Percentiles rank a stretch among this genome's conserved stretches.
Conservation (phyloP, 768 basidiomycete genomes). For the Bullera alba region DNA sequence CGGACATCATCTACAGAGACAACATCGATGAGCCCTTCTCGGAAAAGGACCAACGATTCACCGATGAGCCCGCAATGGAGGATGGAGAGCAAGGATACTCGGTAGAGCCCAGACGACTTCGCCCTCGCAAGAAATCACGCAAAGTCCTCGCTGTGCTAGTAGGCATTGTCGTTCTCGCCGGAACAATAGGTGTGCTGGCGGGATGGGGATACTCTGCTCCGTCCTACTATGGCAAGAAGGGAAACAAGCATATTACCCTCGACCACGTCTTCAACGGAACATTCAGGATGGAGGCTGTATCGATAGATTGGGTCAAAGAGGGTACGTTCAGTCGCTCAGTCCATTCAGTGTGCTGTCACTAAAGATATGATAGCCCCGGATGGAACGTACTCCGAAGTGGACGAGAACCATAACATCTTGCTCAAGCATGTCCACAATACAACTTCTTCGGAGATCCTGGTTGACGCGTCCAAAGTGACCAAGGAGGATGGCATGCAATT, state of each 20-base stretch:
- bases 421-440: slow-evolving; percentile 73
- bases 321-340: slow-evolving; percentile 52
- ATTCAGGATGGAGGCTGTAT: slow-evolving; percentile 53
- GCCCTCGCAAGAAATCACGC: slow-evolving; percentile 38
- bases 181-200: slow-evolving; percentile 67
- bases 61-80: slow-evolving; percentile 37
- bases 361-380: slow-evolving; percentile 65
- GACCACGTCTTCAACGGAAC: slow-evolving; percentile 92
- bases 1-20: slow-evolving; percentile 33
- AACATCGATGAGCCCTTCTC: slow-evolving; percentile 23
- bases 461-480: slow-evolving; percentile 32
- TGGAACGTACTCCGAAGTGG: slow-evolving; percentile 69
- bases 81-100: slow-evolving; percentile 24
- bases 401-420: slow-evolving; percentile 59
- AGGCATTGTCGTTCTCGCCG: slow-evolving; percentile 58
- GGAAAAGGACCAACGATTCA: slow-evolving; percentile 23
- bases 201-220: slow-evolving; percentile 61
- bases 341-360: neutral
- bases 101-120: slow-evolving; percentile 25
- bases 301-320: slow-evolving; percentile 82
- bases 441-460: slow-evolving; percentile 25
- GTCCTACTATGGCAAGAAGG: slow-evolving; percentile 49
- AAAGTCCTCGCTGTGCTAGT: slow-evolving; percentile 60
- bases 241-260: slow-evolving; percentile 66
- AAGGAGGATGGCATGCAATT: slow-evolving; percentile 35